These are phyloP conservation scores for Penicillium hesseltinei DNA, from an alignment of 2,329 filamentous ascomycete species.

Conservation along the genomic window DNA sequence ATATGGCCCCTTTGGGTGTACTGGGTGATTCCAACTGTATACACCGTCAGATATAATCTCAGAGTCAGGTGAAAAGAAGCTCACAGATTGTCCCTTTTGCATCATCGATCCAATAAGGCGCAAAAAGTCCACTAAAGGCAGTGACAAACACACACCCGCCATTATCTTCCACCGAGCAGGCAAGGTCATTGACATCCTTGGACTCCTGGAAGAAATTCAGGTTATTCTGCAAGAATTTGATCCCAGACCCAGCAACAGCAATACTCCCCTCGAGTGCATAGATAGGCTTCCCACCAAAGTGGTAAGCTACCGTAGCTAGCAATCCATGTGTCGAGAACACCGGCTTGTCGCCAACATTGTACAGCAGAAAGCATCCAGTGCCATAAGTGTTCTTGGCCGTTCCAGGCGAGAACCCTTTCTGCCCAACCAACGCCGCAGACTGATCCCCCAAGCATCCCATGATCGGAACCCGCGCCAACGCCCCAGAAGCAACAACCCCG, in stretches of 20 bases:
- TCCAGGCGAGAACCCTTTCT: constrained; percentile 78
- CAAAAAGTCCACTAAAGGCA: constrained; percentile 86
- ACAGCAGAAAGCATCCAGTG: constrained; percentile 83
- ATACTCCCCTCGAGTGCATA: constrained; percentile 85
- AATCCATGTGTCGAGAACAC: constrained; percentile 81
- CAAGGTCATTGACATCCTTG: constrained; percentile 62
- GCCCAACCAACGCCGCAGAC: constrained; percentile 79
- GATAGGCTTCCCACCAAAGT: constrained; percentile 67
- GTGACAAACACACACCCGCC: constrained; percentile 86
- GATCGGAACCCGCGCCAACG: constrained; percentile 67
- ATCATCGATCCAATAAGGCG: constrained; percentile 92
- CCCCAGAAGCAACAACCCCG: constrained; percentile 62
- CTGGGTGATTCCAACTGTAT: constrained; percentile 72
- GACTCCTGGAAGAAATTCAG: constrained; percentile 60
- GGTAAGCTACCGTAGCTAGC: constrained; percentile 79
- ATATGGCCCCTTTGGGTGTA: constrained; percentile 84
- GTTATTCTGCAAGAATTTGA: constrained; percentile 71
- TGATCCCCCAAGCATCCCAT: constrained; percentile 83
- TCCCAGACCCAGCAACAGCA: constrained; percentile 74
- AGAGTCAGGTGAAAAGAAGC: constrained; percentile 22
- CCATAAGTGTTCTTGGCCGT: constrained; percentile 89
- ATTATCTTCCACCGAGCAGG: constrained; percentile 66
- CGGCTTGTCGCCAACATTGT: constrained; percentile 80
- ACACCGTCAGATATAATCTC: constrained; percentile 4
- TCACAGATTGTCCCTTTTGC: constrained; percentile 82